These are phyloP conservation scores for Coriaria nepalensis DNA, from an alignment of 306 rosid genomes.

Conservation along the genomic window DNA sequence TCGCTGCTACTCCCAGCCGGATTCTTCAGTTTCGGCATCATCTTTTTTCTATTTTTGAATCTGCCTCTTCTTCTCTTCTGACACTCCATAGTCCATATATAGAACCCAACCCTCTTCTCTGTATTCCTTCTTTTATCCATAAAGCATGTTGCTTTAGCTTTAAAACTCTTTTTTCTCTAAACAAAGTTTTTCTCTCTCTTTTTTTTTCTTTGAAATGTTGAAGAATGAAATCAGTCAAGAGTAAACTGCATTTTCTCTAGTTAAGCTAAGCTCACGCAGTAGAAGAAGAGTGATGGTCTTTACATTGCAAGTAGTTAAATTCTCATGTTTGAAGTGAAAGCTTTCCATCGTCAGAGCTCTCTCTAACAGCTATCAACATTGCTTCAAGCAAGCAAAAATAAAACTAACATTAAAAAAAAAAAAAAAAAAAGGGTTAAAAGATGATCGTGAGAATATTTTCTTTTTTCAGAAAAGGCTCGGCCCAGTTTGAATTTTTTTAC, in stretches of 20 bases:
- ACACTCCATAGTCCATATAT: slow-evolving; percentile 9
- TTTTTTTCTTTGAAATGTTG: neutral
- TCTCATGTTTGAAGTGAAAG: neutral
- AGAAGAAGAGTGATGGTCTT: neutral
- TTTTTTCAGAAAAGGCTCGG: too few relatives aligned
- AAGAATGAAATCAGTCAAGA: neutral
- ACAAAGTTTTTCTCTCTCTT: slow-evolving; percentile 15
- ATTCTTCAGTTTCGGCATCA: slow-evolving; percentile 41
- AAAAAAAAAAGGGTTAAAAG: too few relatives aligned
- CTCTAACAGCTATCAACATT: neutral
- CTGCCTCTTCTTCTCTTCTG: slow-evolving; percentile 11
- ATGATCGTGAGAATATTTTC: too few relatives aligned
- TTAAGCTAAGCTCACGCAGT: too few relatives aligned
- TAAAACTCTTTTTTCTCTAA: slow-evolving; percentile 21
- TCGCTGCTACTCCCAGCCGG: slow-evolving; percentile 41
- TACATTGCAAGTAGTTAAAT: neutral
- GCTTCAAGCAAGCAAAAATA: slow-evolving; percentile 17
- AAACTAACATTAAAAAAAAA: too few relatives aligned
- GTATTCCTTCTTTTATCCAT: neutral
- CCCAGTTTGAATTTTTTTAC: too few relatives aligned
- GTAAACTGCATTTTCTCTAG: too few relatives aligned
- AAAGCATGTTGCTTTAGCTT: slow-evolving; percentile 45
- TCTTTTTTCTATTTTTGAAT: slow-evolving; percentile 16
- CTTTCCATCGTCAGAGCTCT: neutral
- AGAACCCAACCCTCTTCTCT: neutral